Evolutionary conservation across 768 basidiomycete species (phyloP), one percentile per base, ranked within the genome.

Genomic region (Serpula lacrymans): DNA sequence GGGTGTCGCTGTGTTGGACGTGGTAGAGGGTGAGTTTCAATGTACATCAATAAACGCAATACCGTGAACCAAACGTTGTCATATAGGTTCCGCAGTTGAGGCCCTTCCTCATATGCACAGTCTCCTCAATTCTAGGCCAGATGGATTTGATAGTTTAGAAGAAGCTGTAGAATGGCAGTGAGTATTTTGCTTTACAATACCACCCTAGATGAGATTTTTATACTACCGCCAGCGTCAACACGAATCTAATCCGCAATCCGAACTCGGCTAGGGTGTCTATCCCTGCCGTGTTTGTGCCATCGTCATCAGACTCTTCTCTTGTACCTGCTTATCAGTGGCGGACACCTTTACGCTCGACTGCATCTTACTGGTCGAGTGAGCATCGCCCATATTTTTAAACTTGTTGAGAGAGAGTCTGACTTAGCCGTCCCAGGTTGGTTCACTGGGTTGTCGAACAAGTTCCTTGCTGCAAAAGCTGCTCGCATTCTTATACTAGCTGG

Each of bases 81-180:
- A 28, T 32, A 5, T 54, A 92, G 92, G 94, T 10, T 88, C 92
- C 18, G 94, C 96, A 0, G 69, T 97, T 22, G 96, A 97, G 32
- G 91, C 93, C 1, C 74, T 99, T 10, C 89, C 91, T 0, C 78
- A 88, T 51, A 99, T 99, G 96, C 81, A 88, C 45, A 80, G 72
- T 29, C 78, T 98, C 25, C 74, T 99, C 22, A 84, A 87, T 42
- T 78, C 82, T 20, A 79, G 93, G 9, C 96, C 95, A 6, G 82
- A 81, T 34, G 84, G 85, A 0, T 99, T 98, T 59, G 76, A 79
- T 39, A 87, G 77, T 31, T 64, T 84, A 6, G 87, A 94, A 57
- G 85, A 86, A 38, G 93, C 87, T 0, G 80, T 99, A 29, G 83
- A 89, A 45, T 99, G 96, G 96, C 95, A 98, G 93, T 97, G 63